A percentile compares a stretch with the other conserved stretches of the same genome.
These are phyloP conservation scores for Cutaneotrichosporon cutaneum DNA, from an alignment of 1,284 basidiomycete species.

Conservation along the genomic window DNA sequence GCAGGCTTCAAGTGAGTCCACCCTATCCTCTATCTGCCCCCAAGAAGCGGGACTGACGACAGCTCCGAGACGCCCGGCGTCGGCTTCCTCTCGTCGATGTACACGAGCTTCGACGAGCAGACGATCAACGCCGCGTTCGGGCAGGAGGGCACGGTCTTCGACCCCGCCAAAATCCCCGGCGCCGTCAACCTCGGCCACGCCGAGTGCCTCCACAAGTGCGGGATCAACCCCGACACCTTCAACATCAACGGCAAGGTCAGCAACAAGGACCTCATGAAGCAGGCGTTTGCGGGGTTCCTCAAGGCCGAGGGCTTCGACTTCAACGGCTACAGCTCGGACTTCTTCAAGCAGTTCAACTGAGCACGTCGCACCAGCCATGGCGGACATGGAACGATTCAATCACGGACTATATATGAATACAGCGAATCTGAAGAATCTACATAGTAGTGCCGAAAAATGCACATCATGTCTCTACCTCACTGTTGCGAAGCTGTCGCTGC, in stretches of 20 bases:
- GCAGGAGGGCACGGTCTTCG: not conserved
- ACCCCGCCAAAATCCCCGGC: not conserved
- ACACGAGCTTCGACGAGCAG: not conserved
- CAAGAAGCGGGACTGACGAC: not conserved
- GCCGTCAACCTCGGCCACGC: not conserved
- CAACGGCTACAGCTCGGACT: not conserved
- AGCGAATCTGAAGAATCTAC: too few species aligned
- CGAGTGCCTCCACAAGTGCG: not conserved
- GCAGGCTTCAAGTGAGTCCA: not conserved
- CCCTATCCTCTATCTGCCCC: too few species aligned
- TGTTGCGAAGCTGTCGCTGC: too few species aligned
- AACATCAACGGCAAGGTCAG: not conserved
- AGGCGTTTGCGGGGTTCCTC: not conserved
- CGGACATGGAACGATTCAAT: too few species aligned
- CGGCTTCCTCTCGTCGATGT: not conserved
- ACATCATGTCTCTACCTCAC: too few species aligned
- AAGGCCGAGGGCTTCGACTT: not conserved
- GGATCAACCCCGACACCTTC: not conserved
- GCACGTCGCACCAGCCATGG: too few species aligned
- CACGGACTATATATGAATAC: too few species aligned
- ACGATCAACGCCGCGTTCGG: not conserved
- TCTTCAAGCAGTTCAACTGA: not conserved
- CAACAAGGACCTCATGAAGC: not conserved
- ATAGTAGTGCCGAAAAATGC: too few species aligned
- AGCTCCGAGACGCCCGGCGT: constrained; percentile 1